Evolutionary conservation across 192 early-diverging fungal genomes (phyloP).

Genomic region (Gorgonomyces haynaldii): DNA sequence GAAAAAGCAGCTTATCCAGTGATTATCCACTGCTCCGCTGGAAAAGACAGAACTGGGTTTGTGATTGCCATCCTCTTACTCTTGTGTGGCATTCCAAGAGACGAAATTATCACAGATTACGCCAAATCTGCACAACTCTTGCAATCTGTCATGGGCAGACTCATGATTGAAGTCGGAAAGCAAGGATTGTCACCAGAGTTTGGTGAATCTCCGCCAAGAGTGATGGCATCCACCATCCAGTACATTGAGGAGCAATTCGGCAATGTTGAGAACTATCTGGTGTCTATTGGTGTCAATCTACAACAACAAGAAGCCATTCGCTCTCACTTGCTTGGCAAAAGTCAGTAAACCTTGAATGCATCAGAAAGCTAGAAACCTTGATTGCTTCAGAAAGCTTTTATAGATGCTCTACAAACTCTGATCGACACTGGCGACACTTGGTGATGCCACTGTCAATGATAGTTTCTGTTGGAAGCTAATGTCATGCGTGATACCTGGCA

Average conservation of each 20-base stretch:
- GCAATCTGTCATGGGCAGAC: slow-evolving; percentile 7
- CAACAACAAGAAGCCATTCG: slow-evolving; percentile 8
- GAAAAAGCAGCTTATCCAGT: slow-evolving; percentile 21
- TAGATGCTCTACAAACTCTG: slow-evolving; percentile 7
- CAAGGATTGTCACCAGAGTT: slow-evolving; percentile 17
- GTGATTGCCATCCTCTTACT: slow-evolving; percentile 13
- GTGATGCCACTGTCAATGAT: too few species aligned
- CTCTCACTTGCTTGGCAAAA: too few species aligned
- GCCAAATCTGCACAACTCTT: slow-evolving; percentile 8
- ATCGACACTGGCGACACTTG: slow-evolving; percentile 1
- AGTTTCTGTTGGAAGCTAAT: slow-evolving; percentile 6
- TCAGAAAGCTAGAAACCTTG: too few species aligned
- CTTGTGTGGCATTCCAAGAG: slow-evolving; percentile 5
- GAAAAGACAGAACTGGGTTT: slow-evolving; percentile 40
- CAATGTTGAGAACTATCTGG: slow-evolving; percentile 12
- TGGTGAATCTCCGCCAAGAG: not conserved
- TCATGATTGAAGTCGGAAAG: slow-evolving; percentile 19
- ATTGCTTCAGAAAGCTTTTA: not conserved
- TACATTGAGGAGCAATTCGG: slow-evolving; percentile 16
- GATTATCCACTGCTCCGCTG: slow-evolving; percentile 35
- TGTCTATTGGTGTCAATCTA: slow-evolving; percentile 1
- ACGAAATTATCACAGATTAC: slow-evolving; percentile 18
- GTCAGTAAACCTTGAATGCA: too few species aligned
- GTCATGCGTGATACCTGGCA: slow-evolving; percentile 1
- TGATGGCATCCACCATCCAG: slow-evolving; percentile 9